These are phyloP conservation scores for Colletotrichum costaricense DNA, from an alignment of 2,329 filamentous ascomycete genomes.

Conservation along the genomic window DNA sequence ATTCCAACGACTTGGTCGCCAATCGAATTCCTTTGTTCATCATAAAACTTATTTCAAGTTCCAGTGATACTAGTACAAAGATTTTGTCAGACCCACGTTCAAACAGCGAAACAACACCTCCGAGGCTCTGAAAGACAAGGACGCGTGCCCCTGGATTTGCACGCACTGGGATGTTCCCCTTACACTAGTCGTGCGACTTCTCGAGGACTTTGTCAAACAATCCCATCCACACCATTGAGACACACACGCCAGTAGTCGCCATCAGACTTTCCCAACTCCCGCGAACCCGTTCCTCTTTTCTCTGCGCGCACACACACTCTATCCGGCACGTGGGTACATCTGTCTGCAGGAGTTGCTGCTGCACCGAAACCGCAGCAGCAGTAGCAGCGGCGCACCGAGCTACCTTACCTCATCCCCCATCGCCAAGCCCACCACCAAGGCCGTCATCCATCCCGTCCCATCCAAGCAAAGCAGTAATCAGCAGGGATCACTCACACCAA, in stretches of 20 bases:
- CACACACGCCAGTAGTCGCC: constrained; percentile 5
- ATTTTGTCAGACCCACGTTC: background rate
- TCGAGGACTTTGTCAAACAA: background rate
- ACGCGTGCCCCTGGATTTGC: background rate
- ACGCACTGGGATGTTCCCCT: constrained; percentile 12
- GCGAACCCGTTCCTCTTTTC: constrained; percentile 3
- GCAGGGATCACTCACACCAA: constrained; percentile 19
- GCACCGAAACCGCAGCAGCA: constrained; percentile 4
- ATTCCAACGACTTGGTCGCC: background rate
- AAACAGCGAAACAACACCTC: background rate
- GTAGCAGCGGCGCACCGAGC: background rate
- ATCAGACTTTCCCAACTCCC: constrained; percentile 5
- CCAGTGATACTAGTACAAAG: background rate
- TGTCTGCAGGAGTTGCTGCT: constrained; percentile 9
- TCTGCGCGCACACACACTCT: background rate
- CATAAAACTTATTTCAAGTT: background rate
- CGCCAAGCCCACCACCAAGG: constrained; percentile 21
- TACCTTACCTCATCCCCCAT: constrained; percentile 27
- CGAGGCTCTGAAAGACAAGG: background rate
- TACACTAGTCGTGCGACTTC: background rate
- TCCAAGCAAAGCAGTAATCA: background rate
- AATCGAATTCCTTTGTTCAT: background rate
- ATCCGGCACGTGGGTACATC: background rate
- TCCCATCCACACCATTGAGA: constrained; percentile 5
- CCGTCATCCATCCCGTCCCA: constrained; percentile 4